Evolutionary conservation across 2,329 filamentous ascomycete genomes (phyloP).

Genomic region (Fusarium pseudograminearum): DNA sequence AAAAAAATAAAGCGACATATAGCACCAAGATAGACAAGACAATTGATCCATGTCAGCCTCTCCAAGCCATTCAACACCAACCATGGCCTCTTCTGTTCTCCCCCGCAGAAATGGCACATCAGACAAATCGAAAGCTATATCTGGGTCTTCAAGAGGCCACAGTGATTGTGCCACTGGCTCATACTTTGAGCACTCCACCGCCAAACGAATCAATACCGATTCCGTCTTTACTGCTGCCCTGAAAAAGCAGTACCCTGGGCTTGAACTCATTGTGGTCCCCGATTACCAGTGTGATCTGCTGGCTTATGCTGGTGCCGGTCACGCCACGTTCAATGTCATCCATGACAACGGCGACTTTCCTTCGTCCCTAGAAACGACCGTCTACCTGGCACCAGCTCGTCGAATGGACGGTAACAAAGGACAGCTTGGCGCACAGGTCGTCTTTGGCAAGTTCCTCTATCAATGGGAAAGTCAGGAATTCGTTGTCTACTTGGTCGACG

Average conservation of each 20-base stretch:
- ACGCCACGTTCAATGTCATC: background rate
- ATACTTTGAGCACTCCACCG: conserved; percentile 1
- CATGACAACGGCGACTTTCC: conserved; percentile 1
- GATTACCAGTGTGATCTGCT: background rate
- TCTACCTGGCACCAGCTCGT: conserved; percentile 1
- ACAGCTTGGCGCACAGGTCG: background rate
- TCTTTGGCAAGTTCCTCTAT: conserved; percentile 12
- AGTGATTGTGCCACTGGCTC: background rate
- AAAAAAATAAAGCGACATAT: background rate
- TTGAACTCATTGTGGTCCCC: background rate
- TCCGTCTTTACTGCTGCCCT: background rate
- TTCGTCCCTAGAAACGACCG: background rate
- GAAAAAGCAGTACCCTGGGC: background rate
- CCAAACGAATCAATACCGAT: conserved; percentile 6
- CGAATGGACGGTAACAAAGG: conserved; percentile 9
- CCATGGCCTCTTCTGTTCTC: background rate
- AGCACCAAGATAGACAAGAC: background rate
- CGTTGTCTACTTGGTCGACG: background rate
- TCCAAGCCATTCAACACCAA: no score
- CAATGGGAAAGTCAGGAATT: conserved; percentile 4
- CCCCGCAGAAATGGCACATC: background rate
- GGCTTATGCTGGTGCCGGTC: background rate
- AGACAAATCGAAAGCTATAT: background rate
- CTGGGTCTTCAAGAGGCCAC: background rate
- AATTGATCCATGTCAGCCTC: background rate